These are phyloP conservation scores for Hippophae rhamnoides DNA, from an alignment of 306 rosid species.

Conservation along the genomic window DNA sequence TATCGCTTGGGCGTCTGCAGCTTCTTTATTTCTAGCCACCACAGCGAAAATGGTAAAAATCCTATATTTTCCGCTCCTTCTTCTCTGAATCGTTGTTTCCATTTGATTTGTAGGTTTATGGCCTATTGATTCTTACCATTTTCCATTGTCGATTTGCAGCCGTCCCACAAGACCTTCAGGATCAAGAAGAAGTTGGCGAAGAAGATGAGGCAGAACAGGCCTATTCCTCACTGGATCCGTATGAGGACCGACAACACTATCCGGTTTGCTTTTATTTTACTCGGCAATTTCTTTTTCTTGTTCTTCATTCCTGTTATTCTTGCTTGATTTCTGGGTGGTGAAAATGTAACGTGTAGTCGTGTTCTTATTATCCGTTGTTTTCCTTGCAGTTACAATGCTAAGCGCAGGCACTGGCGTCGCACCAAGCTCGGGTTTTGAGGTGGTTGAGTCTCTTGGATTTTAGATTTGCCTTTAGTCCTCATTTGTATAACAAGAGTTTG, in stretches of 20 bases:
- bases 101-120: neutral
- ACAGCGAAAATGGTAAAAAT: conserved; percentile 40
- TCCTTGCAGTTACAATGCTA: conserved; percentile 56
- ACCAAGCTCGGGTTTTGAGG: conserved; percentile 75
- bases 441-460: conserved; percentile 13
- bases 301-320: neutral
- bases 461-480: neutral
- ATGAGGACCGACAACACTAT: conserved; percentile 79
- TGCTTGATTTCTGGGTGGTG: neutral
- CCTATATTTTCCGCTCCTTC: neutral
- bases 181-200: conserved; percentile 91
- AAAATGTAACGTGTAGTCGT: neutral
- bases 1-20: conserved; percentile 15
- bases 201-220: conserved; percentile 95
- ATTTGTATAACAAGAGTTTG: conserved; percentile 1
- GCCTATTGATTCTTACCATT: neutral
- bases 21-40: conserved; percentile 13
- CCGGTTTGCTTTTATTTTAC: conserved; percentile 22
- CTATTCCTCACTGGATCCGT: conserved; percentile 82
- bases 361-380: too few relatives aligned
- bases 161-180: conserved; percentile 78
- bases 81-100: neutral
- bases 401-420: conserved; percentile 96
- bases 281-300: too few relatives aligned
- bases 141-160: conserved; percentile 26